phyloP scores from a whole-genome alignment of 1,284 basidiomycete genomes.

The Phellopilus nigrolimitatus region DNA sequence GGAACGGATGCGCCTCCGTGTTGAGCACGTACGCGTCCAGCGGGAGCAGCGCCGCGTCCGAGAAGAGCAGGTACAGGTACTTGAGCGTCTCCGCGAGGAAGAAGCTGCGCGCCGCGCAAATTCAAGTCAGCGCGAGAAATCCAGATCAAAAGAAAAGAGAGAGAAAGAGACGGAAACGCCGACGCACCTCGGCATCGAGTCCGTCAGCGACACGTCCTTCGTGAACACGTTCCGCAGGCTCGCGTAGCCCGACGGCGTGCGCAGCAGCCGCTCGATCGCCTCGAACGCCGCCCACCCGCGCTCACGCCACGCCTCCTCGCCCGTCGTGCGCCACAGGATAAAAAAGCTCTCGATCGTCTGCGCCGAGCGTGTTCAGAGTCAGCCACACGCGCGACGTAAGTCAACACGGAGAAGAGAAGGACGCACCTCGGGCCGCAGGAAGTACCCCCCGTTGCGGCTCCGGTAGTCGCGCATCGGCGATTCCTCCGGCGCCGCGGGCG shows the following conservation, averaged over 20 bases:
- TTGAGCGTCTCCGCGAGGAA: slow-evolving; percentile 69
- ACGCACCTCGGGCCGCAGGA: slow-evolving; percentile 18
- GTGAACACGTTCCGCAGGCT: slow-evolving; percentile 47
- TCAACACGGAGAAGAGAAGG: neutral
- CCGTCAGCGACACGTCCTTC: slow-evolving; percentile 32
- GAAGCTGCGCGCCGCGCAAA: too few species aligned
- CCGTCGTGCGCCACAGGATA: slow-evolving; percentile 65
- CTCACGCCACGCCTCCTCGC: slow-evolving; percentile 65
- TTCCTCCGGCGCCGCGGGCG: neutral
- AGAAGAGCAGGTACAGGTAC: slow-evolving; percentile 42
- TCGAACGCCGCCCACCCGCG: slow-evolving; percentile 74
- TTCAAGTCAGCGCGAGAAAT: slow-evolving; percentile 29
- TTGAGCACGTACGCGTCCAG: slow-evolving; percentile 79
- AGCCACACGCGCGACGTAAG: neutral
- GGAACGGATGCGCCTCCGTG: slow-evolving; percentile 80
- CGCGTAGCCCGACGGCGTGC: slow-evolving; percentile 55
- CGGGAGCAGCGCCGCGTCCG: slow-evolving; percentile 42
- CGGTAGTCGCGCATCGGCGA: slow-evolving; percentile 15
- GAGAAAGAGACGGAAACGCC: slow-evolving; percentile 28
- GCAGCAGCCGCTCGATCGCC: slow-evolving; percentile 57
- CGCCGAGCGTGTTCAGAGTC: neutral
- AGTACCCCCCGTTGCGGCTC: slow-evolving; percentile 8
- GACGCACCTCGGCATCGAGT: slow-evolving; percentile 77
- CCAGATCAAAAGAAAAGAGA: neutral
- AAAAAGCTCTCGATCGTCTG: slow-evolving; percentile 70